phyloP scores from a whole-genome alignment of 2,329 filamentous ascomycete genomes.

The Talaromyces sp. region DNA sequence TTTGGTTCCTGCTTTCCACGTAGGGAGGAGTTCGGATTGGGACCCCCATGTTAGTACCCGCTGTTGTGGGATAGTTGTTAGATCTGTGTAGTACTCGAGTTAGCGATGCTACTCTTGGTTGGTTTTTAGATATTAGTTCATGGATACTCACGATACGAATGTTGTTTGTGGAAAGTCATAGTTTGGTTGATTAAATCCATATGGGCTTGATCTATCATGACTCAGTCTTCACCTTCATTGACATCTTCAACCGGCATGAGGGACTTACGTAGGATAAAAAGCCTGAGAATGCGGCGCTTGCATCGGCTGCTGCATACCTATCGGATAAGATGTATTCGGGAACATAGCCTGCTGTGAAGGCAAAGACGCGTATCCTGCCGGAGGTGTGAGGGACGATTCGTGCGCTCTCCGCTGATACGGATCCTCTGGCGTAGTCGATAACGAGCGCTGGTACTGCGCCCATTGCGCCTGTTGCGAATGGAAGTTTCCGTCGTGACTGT shows the following conservation, averaged over 20 bases:
- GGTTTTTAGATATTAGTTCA: too few species aligned
- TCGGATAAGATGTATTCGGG: slow-evolving; percentile 22
- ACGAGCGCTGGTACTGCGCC: slow-evolving; percentile 17
- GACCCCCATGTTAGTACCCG: slow-evolving; percentile 4
- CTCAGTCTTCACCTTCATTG: background rate
- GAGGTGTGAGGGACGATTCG: slow-evolving; percentile 11
- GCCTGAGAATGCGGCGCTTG: slow-evolving; percentile 23
- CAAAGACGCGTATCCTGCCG: slow-evolving; percentile 11
- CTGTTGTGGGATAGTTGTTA: slow-evolving; percentile 13
- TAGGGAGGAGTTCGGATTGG: slow-evolving; percentile 20
- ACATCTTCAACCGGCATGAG: slow-evolving; percentile 6
- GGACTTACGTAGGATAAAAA: slow-evolving; percentile 26
- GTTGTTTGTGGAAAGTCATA: slow-evolving; percentile 34
- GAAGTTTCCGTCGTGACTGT: slow-evolving; percentile 22
- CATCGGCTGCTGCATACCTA: slow-evolving; percentile 20
- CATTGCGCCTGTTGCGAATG: slow-evolving; percentile 26
- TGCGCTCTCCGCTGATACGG: slow-evolving; percentile 15
- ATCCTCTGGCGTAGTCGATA: slow-evolving; percentile 15
- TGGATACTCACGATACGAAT: slow-evolving; percentile 29
- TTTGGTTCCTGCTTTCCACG: slow-evolving; percentile 17
- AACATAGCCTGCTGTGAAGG: slow-evolving; percentile 17
- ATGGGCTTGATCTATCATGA: slow-evolving; percentile 28
- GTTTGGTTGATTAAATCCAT: slow-evolving; percentile 32
- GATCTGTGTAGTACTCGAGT: background rate
- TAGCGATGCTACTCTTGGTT: background rate